phyloP scores from a whole-genome alignment of 495 filamentous ascomycete species.

The Hypoxylon trugodes region DNA sequence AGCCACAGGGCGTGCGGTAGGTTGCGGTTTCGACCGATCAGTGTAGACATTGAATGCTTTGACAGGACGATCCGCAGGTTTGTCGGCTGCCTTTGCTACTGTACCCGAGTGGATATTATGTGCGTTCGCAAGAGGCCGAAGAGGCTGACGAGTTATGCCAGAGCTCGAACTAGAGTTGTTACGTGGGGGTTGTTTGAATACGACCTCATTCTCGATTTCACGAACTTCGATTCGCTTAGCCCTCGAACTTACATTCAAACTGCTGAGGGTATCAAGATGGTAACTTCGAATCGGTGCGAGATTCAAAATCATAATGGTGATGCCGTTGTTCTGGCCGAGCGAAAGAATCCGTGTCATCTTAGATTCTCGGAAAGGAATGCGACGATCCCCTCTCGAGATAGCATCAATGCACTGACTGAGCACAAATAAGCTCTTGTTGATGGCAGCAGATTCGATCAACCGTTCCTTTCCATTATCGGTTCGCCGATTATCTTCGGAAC shows the following conservation, averaged over 20 bases:
- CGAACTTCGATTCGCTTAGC: constrained; percentile 97
- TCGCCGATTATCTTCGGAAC: constrained; percentile 93
- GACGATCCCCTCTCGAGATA: constrained; percentile 71
- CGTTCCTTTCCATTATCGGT: constrained; percentile 95
- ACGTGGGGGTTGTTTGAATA: constrained; percentile 76
- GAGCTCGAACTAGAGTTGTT: constrained; percentile 56
- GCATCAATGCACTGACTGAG: constrained; percentile 96
- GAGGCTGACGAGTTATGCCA: constrained; percentile 72
- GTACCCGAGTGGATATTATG: constrained; percentile 66
- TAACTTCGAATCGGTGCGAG: constrained; percentile 86
- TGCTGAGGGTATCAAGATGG: constrained; percentile 92
- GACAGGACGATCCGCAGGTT: constrained; percentile 71
- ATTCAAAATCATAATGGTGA: constrained; percentile 97
- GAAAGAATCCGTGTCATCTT: constrained; percentile 98
- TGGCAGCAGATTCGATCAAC: constrained; percentile 94
- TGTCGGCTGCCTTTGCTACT: constrained; percentile 53
- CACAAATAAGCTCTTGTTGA: constrained; percentile 97
- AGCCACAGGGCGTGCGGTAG: constrained; percentile 38
- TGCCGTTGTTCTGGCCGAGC: constrained; percentile 92
- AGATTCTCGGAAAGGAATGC: constrained; percentile 92
- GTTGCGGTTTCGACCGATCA: constrained; percentile 66
- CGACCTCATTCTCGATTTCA: constrained; percentile 91
- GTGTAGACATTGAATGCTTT: constrained; percentile 87
- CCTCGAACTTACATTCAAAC: constrained; percentile 91
- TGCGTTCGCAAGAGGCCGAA: constrained; percentile 73